A percentile compares a stretch with the other conserved stretches of the same genome.
Conservation (phyloP, 1,284 basidiomycete species). For the Pseudozyma flocculosa region DNA sequence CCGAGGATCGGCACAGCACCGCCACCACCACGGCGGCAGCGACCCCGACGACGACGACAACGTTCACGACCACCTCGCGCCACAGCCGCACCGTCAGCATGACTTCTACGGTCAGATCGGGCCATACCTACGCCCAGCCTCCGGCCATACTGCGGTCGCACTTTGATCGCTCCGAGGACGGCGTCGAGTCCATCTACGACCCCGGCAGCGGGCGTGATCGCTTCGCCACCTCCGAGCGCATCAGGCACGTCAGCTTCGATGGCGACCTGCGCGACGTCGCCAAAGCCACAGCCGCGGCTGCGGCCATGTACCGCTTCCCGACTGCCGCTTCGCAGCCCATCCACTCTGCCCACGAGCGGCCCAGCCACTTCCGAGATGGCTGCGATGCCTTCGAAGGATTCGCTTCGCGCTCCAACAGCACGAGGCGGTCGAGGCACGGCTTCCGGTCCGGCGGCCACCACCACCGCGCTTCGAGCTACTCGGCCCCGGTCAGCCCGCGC, state of each 20-base stretch:
- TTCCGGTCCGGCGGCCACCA: constrained; percentile 6
- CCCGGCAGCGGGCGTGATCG: neutral
- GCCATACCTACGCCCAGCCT: constrained; percentile 6
- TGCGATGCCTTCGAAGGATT: neutral
- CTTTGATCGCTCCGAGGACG: constrained; percentile 20
- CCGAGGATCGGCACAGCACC: constrained; percentile 18
- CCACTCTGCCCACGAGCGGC: no score
- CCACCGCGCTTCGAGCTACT: constrained; percentile 24
- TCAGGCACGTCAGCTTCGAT: constrained; percentile 35
- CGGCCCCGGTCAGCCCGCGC: constrained; percentile 31
- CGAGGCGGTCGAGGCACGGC: constrained; percentile 18
- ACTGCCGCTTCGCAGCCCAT: no score
- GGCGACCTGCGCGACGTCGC: neutral
- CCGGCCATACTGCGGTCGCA: constrained; percentile 26
- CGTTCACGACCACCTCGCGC: constrained; percentile 6
- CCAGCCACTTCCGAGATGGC: neutral
- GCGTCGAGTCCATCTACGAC: neutral
- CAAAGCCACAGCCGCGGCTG: neutral
- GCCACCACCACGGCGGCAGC: constrained; percentile 27
- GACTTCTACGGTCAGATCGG: constrained; percentile 10
- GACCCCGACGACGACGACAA: no score
- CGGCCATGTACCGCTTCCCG: neutral
- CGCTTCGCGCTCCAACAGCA: constrained; percentile 25
- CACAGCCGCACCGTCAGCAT: constrained; percentile 20
- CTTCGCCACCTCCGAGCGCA: neutral